Base-by-base conservation (phyloP, 2,329 filamentous ascomycete genomes). In the Didymella glomerata region DNA sequence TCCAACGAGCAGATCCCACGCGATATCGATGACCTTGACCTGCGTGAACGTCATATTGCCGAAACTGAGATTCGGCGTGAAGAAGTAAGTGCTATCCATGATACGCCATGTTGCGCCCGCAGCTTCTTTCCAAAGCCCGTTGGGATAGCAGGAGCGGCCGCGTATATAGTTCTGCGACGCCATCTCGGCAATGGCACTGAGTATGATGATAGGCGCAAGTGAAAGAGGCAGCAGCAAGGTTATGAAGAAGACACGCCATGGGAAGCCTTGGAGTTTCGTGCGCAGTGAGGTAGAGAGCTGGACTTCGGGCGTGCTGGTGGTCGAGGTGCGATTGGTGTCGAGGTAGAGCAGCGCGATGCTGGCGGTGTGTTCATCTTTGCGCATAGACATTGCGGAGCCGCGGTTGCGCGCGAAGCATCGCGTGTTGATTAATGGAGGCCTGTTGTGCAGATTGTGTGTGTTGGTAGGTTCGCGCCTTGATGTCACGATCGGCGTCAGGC, bases 1-100 rank as follows among this genome's bases (percentile, higher is more conserved):
- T 27, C 75, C 76, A 22, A 78, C 51, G 2, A 72, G 41, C n/a
- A 78, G 65, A 60, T 79, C 76, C 76, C 77, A 78, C 10, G 69
- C 58, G 20, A 77, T 68, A 46, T 78, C 76, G 30, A 79, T 72
- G 18, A 77, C 63, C 44, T 78, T 78, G 48, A 72, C 77, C 41
- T 71, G 65, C 2, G 73, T 72, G 49, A 78, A 78, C 0, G 69
- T 69, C 60, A 75, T 72, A 3, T 53, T 42, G n/a, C 72, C 75
- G 24, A 74, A 73, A 27, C 63, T 66, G 1, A 74, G 57, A 25
- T 75, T 74, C 2, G 71, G 73, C 25, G 70, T 74, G 57, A 75
- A 74, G 52, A 75, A 73, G 54, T 75, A 75, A 0, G 63, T 67
- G 4, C 68, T 73, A 48, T 75, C 73, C 72, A 76, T 76, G 25